These are phyloP conservation scores for Coemansia erecta DNA, from an alignment of 192 early-diverging fungal genomes.

Conservation along the genomic window DNA sequence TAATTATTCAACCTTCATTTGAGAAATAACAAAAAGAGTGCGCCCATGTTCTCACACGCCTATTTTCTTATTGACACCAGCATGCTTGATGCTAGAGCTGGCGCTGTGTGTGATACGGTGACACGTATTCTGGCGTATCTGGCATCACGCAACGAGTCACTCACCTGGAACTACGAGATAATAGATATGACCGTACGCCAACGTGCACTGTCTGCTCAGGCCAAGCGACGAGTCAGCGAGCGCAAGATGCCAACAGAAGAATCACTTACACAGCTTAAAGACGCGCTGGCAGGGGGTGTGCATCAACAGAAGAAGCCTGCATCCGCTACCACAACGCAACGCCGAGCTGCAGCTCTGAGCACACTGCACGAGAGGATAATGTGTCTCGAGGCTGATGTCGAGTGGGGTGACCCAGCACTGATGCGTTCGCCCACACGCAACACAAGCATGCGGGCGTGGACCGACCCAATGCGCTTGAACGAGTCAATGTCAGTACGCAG, in stretches of 20 bases:
- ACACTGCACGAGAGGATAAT: slow-evolving; percentile 38
- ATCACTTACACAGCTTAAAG: slow-evolving; percentile 8
- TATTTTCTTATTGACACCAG: slow-evolving; percentile 50
- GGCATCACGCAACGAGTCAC: slow-evolving; percentile 19
- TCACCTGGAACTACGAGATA: slow-evolving; percentile 51
- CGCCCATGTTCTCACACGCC: slow-evolving; percentile 27
- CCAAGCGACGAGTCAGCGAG: slow-evolving; percentile 20
- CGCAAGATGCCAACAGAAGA: slow-evolving; percentile 17
- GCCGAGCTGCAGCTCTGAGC: slow-evolving; percentile 6
- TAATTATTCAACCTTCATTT: background rate
- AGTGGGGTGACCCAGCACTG: slow-evolving; percentile 50
- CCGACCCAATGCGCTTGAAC: slow-evolving; percentile 43
- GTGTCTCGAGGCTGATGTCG: slow-evolving; percentile 48
- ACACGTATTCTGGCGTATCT: slow-evolving; percentile 42
- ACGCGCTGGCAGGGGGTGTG: slow-evolving; percentile 6
- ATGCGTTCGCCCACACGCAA: slow-evolving; percentile 42
- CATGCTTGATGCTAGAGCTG: background rate
- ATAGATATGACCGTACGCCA: slow-evolving; percentile 20
- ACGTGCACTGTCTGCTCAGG: slow-evolving; percentile 12
- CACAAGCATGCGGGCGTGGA: slow-evolving; percentile 20
- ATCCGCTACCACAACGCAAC: background rate
- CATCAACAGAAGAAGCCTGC: background rate
- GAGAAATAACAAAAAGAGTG: background rate
- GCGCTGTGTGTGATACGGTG: slow-evolving; percentile 8
- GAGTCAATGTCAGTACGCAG: slow-evolving; percentile 48